A percentile compares a stretch with the other conserved stretches of the same genome.
Conservation (phyloP, 768 basidiomycete genomes). For the Termitomyces sp. region DNA sequence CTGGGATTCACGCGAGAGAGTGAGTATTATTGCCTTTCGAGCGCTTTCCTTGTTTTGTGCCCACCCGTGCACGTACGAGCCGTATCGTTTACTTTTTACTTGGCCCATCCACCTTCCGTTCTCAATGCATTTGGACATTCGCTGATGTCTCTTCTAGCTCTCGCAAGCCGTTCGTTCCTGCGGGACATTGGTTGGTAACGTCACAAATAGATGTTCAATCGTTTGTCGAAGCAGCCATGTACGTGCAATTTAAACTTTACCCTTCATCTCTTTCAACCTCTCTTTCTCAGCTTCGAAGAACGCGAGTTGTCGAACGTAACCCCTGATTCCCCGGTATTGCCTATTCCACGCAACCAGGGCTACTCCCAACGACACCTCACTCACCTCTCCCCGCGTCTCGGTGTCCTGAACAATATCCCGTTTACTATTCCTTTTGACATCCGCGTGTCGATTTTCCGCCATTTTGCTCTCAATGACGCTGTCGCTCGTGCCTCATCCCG, state of each 20-base stretch:
- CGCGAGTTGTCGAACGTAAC: slow-evolving; percentile 37
- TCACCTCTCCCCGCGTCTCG: slow-evolving; percentile 78
- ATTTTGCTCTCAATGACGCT: slow-evolving; percentile 72
- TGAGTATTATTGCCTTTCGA: slow-evolving; percentile 34
- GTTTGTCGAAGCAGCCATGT: slow-evolving; percentile 89
- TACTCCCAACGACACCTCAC: slow-evolving; percentile 66
- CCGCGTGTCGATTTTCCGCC: slow-evolving; percentile 86
- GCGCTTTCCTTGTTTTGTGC: slow-evolving; percentile 1
- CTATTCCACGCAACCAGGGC: neutral
- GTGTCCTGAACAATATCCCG: slow-evolving; percentile 92
- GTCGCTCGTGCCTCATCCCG: slow-evolving; percentile 10
- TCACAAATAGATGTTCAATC: slow-evolving; percentile 42
- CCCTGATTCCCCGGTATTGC: slow-evolving; percentile 3
- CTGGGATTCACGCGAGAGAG: slow-evolving; percentile 88
- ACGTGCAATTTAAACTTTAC: slow-evolving; percentile 21
- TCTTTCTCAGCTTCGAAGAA: slow-evolving; percentile 61
- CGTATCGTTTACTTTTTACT: neutral
- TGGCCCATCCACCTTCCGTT: neutral
- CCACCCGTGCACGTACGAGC: neutral
- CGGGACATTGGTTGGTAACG: slow-evolving; percentile 79
- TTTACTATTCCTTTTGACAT: slow-evolving; percentile 92
- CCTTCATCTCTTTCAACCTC: neutral
- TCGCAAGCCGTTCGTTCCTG: slow-evolving; percentile 75
- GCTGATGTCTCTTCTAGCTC: slow-evolving; percentile 48
- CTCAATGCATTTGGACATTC: neutral